Percentiles rank a stretch among this genome's conserved stretches.
Conservation (phyloP, 768 basidiomycete genomes). For the Boletus sensibilis region DNA sequence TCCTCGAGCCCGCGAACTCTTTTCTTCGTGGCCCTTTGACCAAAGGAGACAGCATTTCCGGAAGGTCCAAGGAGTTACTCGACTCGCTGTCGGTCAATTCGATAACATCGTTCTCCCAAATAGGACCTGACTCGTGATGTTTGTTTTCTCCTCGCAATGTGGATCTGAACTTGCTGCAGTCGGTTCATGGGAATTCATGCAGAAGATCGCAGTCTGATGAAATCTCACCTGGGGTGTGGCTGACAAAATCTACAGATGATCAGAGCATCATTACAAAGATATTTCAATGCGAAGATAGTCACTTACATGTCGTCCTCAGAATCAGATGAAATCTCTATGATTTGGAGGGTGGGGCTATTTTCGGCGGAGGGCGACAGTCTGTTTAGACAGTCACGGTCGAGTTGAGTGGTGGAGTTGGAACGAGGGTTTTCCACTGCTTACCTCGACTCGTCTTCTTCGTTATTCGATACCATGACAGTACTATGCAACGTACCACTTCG, state of each 20-base stretch:
- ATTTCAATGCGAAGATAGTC: neutral
- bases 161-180: slow-evolving; percentile 5
- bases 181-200: neutral
- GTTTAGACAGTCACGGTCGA: neutral
- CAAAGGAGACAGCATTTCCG: slow-evolving; percentile 25
- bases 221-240: slow-evolving; percentile 12
- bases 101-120: slow-evolving; percentile 22
- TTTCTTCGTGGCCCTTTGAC: slow-evolving; percentile 13
- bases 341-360: slow-evolving; percentile 22
- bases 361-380: neutral
- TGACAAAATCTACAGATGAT: slow-evolving; percentile 9
- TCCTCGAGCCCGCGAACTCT: slow-evolving; percentile 2
- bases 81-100: slow-evolving; percentile 34
- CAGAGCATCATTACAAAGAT: neutral
- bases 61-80: slow-evolving; percentile 18
- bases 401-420: neutral
- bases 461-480: slow-evolving; percentile 40
- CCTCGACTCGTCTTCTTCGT: slow-evolving; percentile 46
- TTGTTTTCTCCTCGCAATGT: neutral
- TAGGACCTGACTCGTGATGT: neutral
- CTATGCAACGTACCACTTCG: neutral
- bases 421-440: slow-evolving; percentile 15
- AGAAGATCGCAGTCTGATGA: neutral
- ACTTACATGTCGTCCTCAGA: slow-evolving; percentile 42
- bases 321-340: slow-evolving; percentile 58